Evolutionary conservation across 2,329 filamentous ascomycete genomes (phyloP), one percentile per base, ranked within the genome.

Genomic region (Trichoderma endophyticum): DNA sequence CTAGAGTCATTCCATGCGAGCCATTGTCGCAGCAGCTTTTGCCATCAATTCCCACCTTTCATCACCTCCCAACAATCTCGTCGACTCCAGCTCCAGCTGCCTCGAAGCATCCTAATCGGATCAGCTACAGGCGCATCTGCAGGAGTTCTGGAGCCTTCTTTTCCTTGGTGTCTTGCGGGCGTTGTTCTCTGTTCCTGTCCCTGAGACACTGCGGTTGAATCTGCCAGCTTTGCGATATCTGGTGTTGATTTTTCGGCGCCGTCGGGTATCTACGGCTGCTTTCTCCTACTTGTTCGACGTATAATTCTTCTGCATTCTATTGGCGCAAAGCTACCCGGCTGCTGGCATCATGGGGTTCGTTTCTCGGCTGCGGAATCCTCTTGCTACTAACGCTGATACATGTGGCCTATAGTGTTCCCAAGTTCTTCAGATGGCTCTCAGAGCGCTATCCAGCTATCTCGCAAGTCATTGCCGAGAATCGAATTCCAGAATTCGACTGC

Each of bases 381-480:
- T 51, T 18, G 71, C 59, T 32, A 66, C 72, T 62, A 70, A 74
- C 68, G 76, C 73, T 69, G 48, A 70, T 75, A 51, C 64, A 39
- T 61, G 28, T 32, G 48, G 21, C 34, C 71, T 71, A 68, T 74
- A 88, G 88, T 87, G 88, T 90, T 75, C 92, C 92, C 80, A 97
- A 97, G 81, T 97, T 97, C 86, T 97, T 97, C 86, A 89, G 96
- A 89, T 99, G 97, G 96, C 92, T 99, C 87, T 98, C 95, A 73
- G 97, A 99, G 89, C 92, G 97, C 78, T 99, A 99, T 89, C 96
- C 96, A 71, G 91, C 96, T 74, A 99, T 99, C 82, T 99, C 96
- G 67, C 95, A 98, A 86, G 87, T 99, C 78, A 99, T 99, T 80
- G 94, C 95, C 70, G 96, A 99, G 86, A 99, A 98, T 83, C 92